Evolutionary conservation across 345 rosid genomes (phyloP), one percentile per base, ranked within the genome.

Genomic region (Eucalyptus regnans): DNA sequence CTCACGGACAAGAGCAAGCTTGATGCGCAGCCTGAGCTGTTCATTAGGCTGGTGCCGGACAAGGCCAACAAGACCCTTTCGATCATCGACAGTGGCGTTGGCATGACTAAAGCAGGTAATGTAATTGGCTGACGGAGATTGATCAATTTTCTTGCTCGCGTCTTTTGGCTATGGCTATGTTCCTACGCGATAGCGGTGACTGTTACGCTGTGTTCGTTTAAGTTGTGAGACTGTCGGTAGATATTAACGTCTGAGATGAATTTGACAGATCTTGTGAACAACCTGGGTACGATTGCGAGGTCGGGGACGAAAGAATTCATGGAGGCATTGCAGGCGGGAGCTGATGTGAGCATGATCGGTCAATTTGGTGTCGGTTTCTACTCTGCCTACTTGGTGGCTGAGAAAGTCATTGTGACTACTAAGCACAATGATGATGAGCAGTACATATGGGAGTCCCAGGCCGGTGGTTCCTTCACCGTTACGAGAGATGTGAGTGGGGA

Each of bases 321-420:
- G 94, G 94, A 93, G 90, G 94, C 94, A 79, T 86, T 92, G 92
- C 94, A 93, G 89, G 94, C 94, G 25, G 94, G 94, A 23, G 93
- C 93, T 18, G 94, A 93, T 88, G 93, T 93, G 16, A 93, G 94
- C 88, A 93, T 93, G 94, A 93, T 93, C 50, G 94, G 94, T 23
- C 94, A 93, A 88, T 93, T 93, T 76, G 94, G 94, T 62, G 94
- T 93, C 5, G 94, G 94, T 31, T 93, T 93, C 91, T 93, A 93
- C 76, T 93, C 93, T 33, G 93, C 94, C 4, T 93, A 93, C 52
- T 92, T 93, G 14, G 94, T 93, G 17, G 94, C 93, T 2, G 94
- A 93, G 89, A 93, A 88, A 87, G 94, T 93, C 18, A 87, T 93
- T 13, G 93, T 93, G 50, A 93, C 93, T 33, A 84, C 93, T 17